A percentile compares a stretch with the other conserved stretches of the same genome.
Evolutionary conservation across 2,329 filamentous ascomycete genomes (phyloP).

Genomic region (Talaromyces sp.): DNA sequence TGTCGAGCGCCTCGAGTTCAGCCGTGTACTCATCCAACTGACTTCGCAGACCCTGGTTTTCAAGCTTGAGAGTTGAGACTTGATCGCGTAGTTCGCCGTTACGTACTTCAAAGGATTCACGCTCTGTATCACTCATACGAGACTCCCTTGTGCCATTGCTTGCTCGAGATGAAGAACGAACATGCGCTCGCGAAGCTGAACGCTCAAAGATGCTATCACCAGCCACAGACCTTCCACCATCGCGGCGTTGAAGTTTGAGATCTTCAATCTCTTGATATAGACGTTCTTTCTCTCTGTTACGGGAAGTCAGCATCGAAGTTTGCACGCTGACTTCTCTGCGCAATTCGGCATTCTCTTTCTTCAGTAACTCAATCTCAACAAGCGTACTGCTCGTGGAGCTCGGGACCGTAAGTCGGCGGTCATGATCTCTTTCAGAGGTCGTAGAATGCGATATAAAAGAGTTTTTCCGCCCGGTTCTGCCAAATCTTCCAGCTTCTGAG

Average conservation of each 20-base stretch:
- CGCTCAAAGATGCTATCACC: conserved; percentile 90
- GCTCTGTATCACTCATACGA: conserved; percentile 65
- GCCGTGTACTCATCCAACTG: conserved; percentile 74
- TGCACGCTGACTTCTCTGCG: conserved; percentile 90
- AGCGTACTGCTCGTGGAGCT: conserved; percentile 63
- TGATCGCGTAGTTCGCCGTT: conserved; percentile 80
- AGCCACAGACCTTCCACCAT: conserved; percentile 53
- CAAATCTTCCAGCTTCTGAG: conserved; percentile 27
- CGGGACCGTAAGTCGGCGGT: conserved; percentile 43
- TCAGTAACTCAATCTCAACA: conserved; percentile 77
- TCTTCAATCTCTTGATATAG: conserved; percentile 97
- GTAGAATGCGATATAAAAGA: conserved; percentile 37
- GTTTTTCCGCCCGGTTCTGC: conserved; percentile 30
- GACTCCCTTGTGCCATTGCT: conserved; percentile 66
- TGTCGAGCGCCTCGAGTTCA: conserved; percentile 70
- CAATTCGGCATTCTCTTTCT: conserved; percentile 87
- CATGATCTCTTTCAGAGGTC: conserved; percentile 25
- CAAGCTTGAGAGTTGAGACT: conserved; percentile 76
- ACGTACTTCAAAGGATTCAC: conserved; percentile 79
- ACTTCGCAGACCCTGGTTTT: conserved; percentile 81
- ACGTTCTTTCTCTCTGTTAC: conserved; percentile 90
- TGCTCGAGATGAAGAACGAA: conserved; percentile 67
- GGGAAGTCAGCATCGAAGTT: conserved; percentile 93
- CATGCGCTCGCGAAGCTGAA: conserved; percentile 79
- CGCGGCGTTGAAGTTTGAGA: conserved; percentile 77